A percentile compares a stretch with the other conserved stretches of the same genome.
Conservation (phyloP, 805 yeast species). For the Myxozyma sirexii region DNA sequence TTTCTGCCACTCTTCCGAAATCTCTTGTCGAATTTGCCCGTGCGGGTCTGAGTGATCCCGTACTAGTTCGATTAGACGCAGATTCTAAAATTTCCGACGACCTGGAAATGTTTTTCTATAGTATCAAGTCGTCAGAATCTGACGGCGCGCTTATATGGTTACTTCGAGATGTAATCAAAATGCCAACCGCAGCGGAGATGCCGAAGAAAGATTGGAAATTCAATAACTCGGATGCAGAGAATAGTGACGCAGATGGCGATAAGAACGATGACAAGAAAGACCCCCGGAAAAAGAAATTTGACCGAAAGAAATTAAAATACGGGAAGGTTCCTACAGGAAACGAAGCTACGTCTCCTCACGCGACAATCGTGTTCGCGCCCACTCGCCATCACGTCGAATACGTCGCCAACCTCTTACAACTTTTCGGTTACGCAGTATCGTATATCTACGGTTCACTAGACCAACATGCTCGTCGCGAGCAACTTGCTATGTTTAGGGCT, state of each 20-base stretch:
- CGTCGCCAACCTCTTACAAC: slow-evolving; percentile 66
- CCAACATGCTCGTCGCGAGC: slow-evolving; percentile 91
- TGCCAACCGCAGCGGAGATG: slow-evolving; percentile 69
- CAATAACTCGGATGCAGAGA: slow-evolving; percentile 50
- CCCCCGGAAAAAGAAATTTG: slow-evolving; percentile 16
- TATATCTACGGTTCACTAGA: slow-evolving; percentile 93
- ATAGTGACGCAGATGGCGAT: slow-evolving; percentile 45
- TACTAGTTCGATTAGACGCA: slow-evolving; percentile 87
- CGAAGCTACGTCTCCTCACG: slow-evolving; percentile 77
- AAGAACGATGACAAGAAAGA: slow-evolving; percentile 40
- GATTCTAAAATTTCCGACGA: slow-evolving; percentile 89
- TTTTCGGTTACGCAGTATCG: slow-evolving; percentile 83
- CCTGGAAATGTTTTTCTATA: slow-evolving; percentile 83
- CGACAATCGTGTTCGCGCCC: slow-evolving; percentile 93
- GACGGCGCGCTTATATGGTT: slow-evolving; percentile 80
- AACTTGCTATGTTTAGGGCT: slow-evolving; percentile 77
- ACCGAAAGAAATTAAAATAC: slow-evolving; percentile 10
- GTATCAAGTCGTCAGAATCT: slow-evolving; percentile 80
- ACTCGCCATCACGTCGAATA: slow-evolving; percentile 98
- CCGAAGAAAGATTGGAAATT: slow-evolving; percentile 52
- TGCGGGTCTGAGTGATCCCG: slow-evolving; percentile 92
- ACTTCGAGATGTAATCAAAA: slow-evolving; percentile 80
- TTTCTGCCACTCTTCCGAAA: slow-evolving; percentile 93
- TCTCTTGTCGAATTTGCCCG: slow-evolving; percentile 94
- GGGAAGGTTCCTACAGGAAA: slow-evolving; percentile 70